Evolutionary conservation across 495 filamentous ascomycete genomes (phyloP), one percentile per base, ranked within the genome.

Genomic region (Penicillium daleae): DNA sequence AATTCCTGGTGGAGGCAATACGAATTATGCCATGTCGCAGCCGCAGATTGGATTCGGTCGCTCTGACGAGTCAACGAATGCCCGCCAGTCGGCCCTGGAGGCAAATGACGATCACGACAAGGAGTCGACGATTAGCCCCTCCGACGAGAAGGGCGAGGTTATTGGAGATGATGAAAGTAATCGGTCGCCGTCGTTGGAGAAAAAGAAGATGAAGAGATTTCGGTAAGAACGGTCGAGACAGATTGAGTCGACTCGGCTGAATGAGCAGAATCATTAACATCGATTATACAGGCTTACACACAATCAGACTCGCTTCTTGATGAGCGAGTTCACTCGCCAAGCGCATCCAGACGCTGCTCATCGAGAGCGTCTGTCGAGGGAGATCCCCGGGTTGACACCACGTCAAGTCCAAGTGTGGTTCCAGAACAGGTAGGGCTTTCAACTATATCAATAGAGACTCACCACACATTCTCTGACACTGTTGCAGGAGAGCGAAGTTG

Each of bases 331-430:
- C 69, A 90, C 92, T 55, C 92, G 94, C 65, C 92, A 98, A 68
- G 90, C 94, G 22, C 94, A 98, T 78, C 94, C 94, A 13, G 93
- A 98, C 74, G 93, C 94, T 32, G 90, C 92, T 48, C 93, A 98
- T 77, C 86, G 94, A 59, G 93, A 97, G 75, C 83, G 93, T 33
- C 80, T 98, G 55, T 94, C 94, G 33, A 82, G 90, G 59, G 94
- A 97, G 70, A 97, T 98, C 56, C 94, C 94, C 46, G 94, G 94
- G 10, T 79, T 98, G 48, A 97, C 91, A 61, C 92, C 94, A 42
- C 87, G 94, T 60, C 94, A 98, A 72, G 94, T 98, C 9, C 94
- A 98, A 79, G 94, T 98, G 61, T 98, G 94, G 94, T 98, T 98
- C 76, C 94, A 98, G 76, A 98, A 98, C 77, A 87, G 94, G 94